Evolutionary conservation across 441 rosid genomes (phyloP).

Genomic region (Gossypium davidsonii): DNA sequence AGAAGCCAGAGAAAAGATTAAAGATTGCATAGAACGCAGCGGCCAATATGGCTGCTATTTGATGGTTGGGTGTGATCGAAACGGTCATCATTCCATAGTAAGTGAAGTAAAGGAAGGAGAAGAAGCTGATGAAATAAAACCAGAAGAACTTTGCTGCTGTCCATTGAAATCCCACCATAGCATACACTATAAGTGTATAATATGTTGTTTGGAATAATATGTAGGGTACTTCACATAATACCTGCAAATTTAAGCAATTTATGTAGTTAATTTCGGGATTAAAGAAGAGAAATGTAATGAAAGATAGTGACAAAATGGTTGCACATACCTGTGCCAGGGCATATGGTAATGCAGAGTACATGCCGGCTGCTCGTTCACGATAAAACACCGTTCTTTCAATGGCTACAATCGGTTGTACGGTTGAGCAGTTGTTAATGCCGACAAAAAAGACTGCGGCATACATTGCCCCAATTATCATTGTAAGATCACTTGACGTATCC

Average conservation of each 20-base stretch:
- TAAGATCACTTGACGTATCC: slow-evolving; percentile 46
- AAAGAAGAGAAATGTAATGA: too few species aligned
- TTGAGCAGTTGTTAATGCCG: slow-evolving; percentile 66
- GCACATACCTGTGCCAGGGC: slow-evolving; percentile 78
- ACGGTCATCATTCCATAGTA: slow-evolving; percentile 97
- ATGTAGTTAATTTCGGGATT: too few species aligned
- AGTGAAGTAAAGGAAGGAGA: slow-evolving; percentile 90
- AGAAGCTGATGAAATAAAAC: slow-evolving; percentile 71
- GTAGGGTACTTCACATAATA: slow-evolving; percentile 64
- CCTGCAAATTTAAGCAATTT: slow-evolving; percentile 34
- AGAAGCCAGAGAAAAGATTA: not conserved
- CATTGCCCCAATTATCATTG: slow-evolving; percentile 81
- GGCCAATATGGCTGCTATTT: slow-evolving; percentile 76
- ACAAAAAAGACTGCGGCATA: slow-evolving; percentile 58
- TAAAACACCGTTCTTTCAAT: slow-evolving; percentile 78
- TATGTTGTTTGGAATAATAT: slow-evolving; percentile 61
- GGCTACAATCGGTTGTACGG: slow-evolving; percentile 75
- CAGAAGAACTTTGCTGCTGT: slow-evolving; percentile 66
- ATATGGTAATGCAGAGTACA: slow-evolving; percentile 90
- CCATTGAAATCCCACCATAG: slow-evolving; percentile 89
- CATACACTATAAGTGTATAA: slow-evolving; percentile 59
- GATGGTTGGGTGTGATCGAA: slow-evolving; percentile 75
- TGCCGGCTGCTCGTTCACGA: slow-evolving; percentile 84
- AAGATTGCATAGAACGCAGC: slow-evolving; percentile 6
- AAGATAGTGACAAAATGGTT: not conserved